A percentile compares a stretch with the other conserved stretches of the same genome.
Evolutionary conservation across 2,329 filamentous ascomycete species (phyloP).

Genomic region (Beauveria australis): DNA sequence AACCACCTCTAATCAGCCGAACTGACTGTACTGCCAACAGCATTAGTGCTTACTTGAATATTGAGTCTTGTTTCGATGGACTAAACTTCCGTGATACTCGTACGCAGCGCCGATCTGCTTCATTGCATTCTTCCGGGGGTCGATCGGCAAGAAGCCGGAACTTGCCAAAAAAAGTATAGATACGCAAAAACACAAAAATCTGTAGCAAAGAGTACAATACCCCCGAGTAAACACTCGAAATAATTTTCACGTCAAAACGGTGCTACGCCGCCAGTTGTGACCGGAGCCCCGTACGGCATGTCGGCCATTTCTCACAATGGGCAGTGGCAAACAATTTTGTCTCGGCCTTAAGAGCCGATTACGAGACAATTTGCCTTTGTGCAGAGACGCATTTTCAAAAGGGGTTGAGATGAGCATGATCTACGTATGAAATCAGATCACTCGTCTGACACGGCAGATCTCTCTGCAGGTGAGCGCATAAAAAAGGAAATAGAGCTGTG

Average conservation of each 20-base stretch:
- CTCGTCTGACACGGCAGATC: too few relatives aligned
- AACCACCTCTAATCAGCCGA: background rate
- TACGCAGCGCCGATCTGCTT: too few relatives aligned
- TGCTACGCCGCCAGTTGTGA: background rate
- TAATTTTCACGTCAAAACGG: background rate
- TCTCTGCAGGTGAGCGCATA: too few relatives aligned
- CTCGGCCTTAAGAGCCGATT: background rate
- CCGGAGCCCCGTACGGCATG: background rate
- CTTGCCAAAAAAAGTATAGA: too few relatives aligned
- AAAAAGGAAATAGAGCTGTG: too few relatives aligned
- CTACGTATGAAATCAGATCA: too few relatives aligned
- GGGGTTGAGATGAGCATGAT: too few relatives aligned
- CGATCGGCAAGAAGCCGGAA: too few relatives aligned
- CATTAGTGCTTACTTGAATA: background rate
- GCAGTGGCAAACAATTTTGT: background rate
- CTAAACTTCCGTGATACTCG: background rate
- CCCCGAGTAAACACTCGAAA: background rate
- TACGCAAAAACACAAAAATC: too few relatives aligned
- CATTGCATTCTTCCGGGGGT: too few relatives aligned
- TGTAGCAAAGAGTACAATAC: too few relatives aligned
- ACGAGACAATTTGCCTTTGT: background rate
- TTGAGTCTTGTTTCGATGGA: background rate
- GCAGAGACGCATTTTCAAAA: background rate
- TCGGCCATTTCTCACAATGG: background rate
- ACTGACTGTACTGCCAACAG: background rate